Conservation (phyloP, 192 early-diverging fungal genomes). For the Podila epigama region DNA sequence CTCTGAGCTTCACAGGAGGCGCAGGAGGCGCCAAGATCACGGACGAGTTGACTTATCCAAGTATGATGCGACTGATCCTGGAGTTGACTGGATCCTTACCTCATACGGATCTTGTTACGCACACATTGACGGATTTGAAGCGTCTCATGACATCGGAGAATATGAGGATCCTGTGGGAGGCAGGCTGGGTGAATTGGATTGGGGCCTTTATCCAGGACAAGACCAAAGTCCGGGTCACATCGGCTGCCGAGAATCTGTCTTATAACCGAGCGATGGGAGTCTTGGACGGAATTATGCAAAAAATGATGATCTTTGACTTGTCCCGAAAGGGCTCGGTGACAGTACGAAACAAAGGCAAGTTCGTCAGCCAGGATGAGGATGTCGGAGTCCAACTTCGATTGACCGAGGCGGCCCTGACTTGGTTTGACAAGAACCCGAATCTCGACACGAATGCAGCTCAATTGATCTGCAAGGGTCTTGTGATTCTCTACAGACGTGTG, state of each 20-base stretch:
- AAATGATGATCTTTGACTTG: conserved; percentile 54
- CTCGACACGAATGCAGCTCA: conserved; percentile 46
- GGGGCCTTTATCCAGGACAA: conserved; percentile 37
- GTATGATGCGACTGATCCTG: conserved; percentile 40
- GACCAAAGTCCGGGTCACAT: conserved; percentile 31
- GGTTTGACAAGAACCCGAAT: conserved; percentile 53
- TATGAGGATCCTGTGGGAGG: conserved; percentile 51
- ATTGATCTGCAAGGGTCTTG: conserved; percentile 45
- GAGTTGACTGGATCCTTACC: conserved; percentile 37
- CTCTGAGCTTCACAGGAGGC: not conserved
- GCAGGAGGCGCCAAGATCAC: conserved; percentile 36
- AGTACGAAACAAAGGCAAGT: conserved; percentile 26
- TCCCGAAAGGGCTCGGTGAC: conserved; percentile 46
- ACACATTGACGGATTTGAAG: conserved; percentile 49
- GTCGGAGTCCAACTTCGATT: conserved; percentile 46
- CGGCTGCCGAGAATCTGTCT: conserved; percentile 36
- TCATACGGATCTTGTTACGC: conserved; percentile 49
- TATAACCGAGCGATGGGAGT: conserved; percentile 48
- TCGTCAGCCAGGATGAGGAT: conserved; percentile 32
- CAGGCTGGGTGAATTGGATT: conserved; percentile 50
- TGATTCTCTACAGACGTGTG: conserved; percentile 29
- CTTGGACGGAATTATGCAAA: conserved; percentile 50
- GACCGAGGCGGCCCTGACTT: conserved; percentile 44
- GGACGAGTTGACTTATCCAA: conserved; percentile 51
- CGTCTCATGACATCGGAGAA: conserved; percentile 49